Evolutionary conservation across 495 filamentous ascomycete genomes (phyloP), one percentile per base, ranked within the genome.

Genomic region (Staphylotrichum longicolle): DNA sequence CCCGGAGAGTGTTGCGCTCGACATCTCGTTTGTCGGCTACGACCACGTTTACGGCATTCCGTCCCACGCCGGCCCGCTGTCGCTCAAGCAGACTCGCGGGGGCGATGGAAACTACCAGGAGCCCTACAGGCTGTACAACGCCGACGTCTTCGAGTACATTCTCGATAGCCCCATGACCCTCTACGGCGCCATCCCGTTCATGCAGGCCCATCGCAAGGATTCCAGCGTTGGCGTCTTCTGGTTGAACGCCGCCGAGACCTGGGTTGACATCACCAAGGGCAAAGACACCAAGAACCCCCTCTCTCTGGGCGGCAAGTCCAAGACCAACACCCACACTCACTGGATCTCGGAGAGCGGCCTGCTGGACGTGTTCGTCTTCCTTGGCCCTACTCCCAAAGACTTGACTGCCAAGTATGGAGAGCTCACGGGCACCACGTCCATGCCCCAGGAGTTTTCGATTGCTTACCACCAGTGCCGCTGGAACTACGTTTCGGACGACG

Each of bases 191-290:
- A 98, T 98, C 66, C 94, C 94, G 20, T 87, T 96, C 65, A 96
- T 98, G 91, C 93, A 97, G 74, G 94, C 94, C 15, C 93, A 97
- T 65, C 88, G 88, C 67, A 93, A 94, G 71, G 85, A 87, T 68
- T 97, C 93, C 1, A 94, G 91, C 7, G 92, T 97, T 53, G 95
- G 91, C 56, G 89, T 98, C n/a, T 96, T 98, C 75, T 98, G 94
- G 94, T 82, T 98, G 53, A 98, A 97, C 72, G 90, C 91, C 46
- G 94, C 94, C 3, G 94, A 98, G 75, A 98, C 93, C 4, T 98
- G 94, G 94, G 77, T 98, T 55, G 94, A 98, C 74, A 88, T 98
- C 63, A 84, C 88, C 68, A 98, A 97, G 75, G 72, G 80, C n/a
- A 91, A 88, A 67, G 80, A 82, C 37, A 81, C 85, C 35, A 81